Base-by-base conservation (phyloP, 768 basidiomycete species). In the Podaxis sp. region DNA sequence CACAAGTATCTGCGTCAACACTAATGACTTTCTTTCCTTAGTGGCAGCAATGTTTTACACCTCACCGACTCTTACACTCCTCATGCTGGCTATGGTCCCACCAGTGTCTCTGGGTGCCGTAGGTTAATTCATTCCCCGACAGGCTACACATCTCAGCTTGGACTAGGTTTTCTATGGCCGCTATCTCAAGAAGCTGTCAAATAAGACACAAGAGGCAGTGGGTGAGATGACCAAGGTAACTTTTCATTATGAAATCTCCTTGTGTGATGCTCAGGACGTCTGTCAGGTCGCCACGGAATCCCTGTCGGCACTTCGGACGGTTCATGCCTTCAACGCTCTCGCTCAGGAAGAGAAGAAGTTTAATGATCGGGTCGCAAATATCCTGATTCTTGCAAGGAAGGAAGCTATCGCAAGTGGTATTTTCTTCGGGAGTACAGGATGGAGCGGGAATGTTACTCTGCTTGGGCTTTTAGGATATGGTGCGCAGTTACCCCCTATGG, bases 1-100 rank as follows among this genome's bases (percentile, higher is more conserved):
- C 23, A 25, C 18, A 32, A 25, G 46, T 23, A 2, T 25, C 11
- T 38, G 11, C n/a, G 11, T 28, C 18, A 54, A n/a, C n/a, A 9
- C 25, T 55, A 13, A 63, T 28, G 18, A 16, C 27, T 27, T 37
- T 23, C 21, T 18, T 35, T 50, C 57, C 5, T 18, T 66, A 91
- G 94, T 98, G 63, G 93, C 90, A 50, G 92, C 93, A 44, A 99
- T 98, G 96, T 86, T 98, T 66, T 95, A 89, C 73, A 83, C 96
- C 57, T 95, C 91, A 0, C 90, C 91, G 0, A 89, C 88, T 44
- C 76, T 99, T 61, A 98, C 96, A 0, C 71, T 90, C 57, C 77
- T 98, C 64, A 98, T 99, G 96, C 82, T 99, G 55, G 85, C 87
- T 37, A 86, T 98, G 52, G 95, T 98, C 0, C 92, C 92, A 18